phyloP scores from a whole-genome alignment of 331 rosid species.

The Acacia concinna region DNA sequence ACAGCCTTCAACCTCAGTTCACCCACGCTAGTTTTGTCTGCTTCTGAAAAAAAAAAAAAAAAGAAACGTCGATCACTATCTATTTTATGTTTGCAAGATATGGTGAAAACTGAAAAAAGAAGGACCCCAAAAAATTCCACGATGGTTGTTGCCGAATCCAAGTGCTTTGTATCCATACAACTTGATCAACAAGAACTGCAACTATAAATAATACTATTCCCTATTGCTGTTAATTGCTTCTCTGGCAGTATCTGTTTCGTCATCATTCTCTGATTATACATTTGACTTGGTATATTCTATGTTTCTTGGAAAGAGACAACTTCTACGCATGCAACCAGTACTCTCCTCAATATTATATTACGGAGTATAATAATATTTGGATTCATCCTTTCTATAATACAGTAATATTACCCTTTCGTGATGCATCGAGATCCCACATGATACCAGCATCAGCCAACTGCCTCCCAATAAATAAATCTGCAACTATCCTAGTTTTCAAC shows the following conservation, averaged over 20 bases:
- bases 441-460: not conserved
- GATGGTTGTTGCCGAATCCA: not conserved
- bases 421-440: conserved; percentile 21
- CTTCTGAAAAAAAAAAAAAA: not conserved
- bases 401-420: not conserved
- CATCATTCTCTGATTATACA: not conserved
- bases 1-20: not conserved
- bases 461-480: not conserved
- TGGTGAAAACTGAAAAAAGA: not conserved
- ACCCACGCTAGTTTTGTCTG: not conserved
- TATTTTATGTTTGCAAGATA: not conserved
- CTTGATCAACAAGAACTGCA: not conserved
- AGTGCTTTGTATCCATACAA: not conserved
- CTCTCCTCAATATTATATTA: conserved; percentile 12
- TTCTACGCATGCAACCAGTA: not conserved
- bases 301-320: conserved; percentile 30
- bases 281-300: conserved; percentile 26
- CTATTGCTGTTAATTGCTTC: not conserved
- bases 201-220: not conserved
- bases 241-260: not conserved
- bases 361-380: too few species aligned
- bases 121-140: not conserved
- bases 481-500: not conserved
- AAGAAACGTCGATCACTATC: not conserved
- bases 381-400: not conserved